A percentile compares a stretch with the other conserved stretches of the same genome.
Evolutionary conservation across 2,329 filamentous ascomycete genomes (phyloP).

Genomic region (Rachicladosporium sp.): DNA sequence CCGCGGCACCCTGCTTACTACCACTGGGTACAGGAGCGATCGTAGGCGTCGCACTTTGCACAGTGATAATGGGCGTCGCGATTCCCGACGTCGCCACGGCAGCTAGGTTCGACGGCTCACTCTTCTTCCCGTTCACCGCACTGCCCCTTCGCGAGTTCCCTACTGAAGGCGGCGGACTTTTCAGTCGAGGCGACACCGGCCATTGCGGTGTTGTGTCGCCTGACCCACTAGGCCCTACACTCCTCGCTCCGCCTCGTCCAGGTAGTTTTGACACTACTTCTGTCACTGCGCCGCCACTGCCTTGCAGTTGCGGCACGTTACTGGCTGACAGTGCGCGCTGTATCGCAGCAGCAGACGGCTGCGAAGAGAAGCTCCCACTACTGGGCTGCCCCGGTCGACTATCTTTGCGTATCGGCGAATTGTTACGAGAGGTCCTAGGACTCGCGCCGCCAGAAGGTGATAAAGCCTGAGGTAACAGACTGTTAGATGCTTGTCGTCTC

Average conservation of each 20-base stretch:
- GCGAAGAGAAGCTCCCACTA: constrained; percentile 26
- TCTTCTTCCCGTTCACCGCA: too few species aligned
- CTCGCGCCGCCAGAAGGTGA: constrained; percentile 29
- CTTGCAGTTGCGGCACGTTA: constrained; percentile 50
- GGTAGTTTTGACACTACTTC: constrained; percentile 52
- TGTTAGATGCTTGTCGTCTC: constrained; percentile 15
- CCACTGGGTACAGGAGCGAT: constrained; percentile 20
- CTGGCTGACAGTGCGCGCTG: constrained; percentile 57
- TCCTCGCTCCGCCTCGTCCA: constrained; percentile 46
- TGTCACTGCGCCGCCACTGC: constrained; percentile 35
- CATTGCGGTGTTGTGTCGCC: constrained; percentile 49
- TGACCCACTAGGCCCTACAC: constrained; percentile 29
- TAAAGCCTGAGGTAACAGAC: constrained; percentile 13
- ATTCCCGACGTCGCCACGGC: constrained; percentile 3
- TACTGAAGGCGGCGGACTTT: constrained; percentile 18
- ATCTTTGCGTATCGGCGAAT: constrained; percentile 36
- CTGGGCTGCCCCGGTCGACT: constrained; percentile 26
- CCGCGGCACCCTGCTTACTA: not conserved
- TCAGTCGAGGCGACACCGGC: constrained; percentile 65
- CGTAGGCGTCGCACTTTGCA: constrained; percentile 33
- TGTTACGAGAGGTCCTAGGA: constrained; percentile 35
- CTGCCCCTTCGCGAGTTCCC: too few species aligned
- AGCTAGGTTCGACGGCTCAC: too few species aligned
- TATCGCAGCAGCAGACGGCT: constrained; percentile 49
- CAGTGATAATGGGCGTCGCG: constrained; percentile 30